Base-by-base conservation (phyloP, 2,329 filamentous ascomycete species). In the Neopestalotiopsis sp. region DNA sequence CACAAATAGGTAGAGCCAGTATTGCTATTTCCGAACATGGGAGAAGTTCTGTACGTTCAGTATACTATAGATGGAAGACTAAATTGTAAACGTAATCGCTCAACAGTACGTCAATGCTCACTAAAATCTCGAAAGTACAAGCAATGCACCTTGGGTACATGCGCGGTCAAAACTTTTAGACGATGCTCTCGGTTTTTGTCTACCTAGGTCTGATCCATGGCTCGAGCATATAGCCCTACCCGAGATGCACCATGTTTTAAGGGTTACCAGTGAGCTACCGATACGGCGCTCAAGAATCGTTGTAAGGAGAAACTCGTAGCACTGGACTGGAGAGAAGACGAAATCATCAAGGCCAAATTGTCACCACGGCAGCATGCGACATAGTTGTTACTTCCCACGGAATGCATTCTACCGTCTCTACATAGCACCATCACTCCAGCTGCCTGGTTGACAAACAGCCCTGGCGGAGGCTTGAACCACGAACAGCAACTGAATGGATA, bases 401-500 rank as follows among this genome's bases (percentile, higher is more conserved):
- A n/a, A 53, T 17, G 17, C 45, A 20, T 9, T 53, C n/a, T 53
- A 20, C 45, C 45, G 45, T 24, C 45, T 58, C 17, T 28, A 14
- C 57, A 5, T 30, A 7, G n/a, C 12, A 17, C 24, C 28, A 28
- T n/a, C 10, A 10, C 34, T 38, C 34, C 34, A 42, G 32, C 61
- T 63, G 34, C 38, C n/a, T 10, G 40, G 30, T 24, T 30, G 45
- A 58, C 32, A 6, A 40, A 40, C 40, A 14, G 13, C 13, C 53
- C 64, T 28, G 14, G 42, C 53, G 53, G 65, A 57, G 65, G 24
- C 40, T 45, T 67, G 49, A 34, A 24, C 65, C 65, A 30, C 53
- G 65, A 67, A 61, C 20, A 67, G 65, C 53, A 67, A 67, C 53
- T 67, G 65, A n/a, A 12, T 61, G 42, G 53, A 30, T 57, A 53